These are phyloP conservation scores for Cyamopsis tetragonoloba DNA, from an alignment of 306 rosid species.

Conservation along the genomic window DNA sequence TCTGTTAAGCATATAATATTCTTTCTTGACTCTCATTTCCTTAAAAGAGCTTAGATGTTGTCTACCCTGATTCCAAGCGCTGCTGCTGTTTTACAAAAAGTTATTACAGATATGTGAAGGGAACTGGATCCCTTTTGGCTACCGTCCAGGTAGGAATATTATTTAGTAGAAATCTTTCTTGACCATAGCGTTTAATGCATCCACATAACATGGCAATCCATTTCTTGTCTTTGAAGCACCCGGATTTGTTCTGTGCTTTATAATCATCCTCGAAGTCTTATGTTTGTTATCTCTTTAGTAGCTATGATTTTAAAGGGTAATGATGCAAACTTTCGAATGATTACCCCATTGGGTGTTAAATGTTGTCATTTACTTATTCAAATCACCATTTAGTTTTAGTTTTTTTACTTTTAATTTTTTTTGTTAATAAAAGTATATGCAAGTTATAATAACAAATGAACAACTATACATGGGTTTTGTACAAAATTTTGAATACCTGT, in stretches of 20 bases:
- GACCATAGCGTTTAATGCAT: not conserved
- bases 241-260: not conserved
- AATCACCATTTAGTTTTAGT: not conserved
- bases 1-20: not conserved
- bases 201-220: not conserved
- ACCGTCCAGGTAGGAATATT: constrained; percentile 59
- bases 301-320: not conserved
- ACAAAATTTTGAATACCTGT: not conserved
- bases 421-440: not conserved
- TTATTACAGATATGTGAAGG: constrained; percentile 88
- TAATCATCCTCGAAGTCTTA: not conserved
- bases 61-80: constrained; percentile 82
- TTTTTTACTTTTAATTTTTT: too few relatives aligned
- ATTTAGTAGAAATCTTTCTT: not conserved
- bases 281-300: not conserved
- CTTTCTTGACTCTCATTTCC: constrained; percentile 27
- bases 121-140: constrained; percentile 92
- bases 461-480: not conserved
- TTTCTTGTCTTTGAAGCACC: constrained; percentile 1
- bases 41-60: constrained; percentile 62
- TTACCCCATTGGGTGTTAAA: not conserved
- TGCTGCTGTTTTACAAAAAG: constrained; percentile 97
- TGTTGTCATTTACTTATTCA: not conserved
- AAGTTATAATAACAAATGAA: not conserved
- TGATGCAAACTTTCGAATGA: not conserved